phyloP scores from a whole-genome alignment of 108 stramenopile genomes.

The Skeletonema costatum region DNA sequence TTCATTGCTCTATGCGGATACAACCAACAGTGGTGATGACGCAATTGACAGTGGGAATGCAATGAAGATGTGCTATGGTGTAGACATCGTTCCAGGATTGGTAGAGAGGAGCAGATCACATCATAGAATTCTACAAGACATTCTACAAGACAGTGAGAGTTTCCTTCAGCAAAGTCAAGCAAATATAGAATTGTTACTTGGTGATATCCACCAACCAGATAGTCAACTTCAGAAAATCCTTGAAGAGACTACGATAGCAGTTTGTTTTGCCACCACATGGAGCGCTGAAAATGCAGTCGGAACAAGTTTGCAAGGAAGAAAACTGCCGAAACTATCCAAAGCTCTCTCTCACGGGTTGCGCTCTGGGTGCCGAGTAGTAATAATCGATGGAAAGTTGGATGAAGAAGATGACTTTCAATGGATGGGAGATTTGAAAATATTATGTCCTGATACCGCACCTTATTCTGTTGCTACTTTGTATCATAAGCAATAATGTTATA shows the following conservation, averaged over 20 bases:
- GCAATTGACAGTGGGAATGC: not conserved
- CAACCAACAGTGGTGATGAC: not conserved
- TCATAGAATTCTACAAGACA: constrained; percentile 5
- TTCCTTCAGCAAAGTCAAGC: not conserved
- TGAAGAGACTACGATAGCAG: constrained; percentile 32
- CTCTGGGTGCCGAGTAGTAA: constrained; percentile 25
- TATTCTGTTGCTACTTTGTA: constrained; percentile 50
- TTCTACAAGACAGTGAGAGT: constrained; percentile 6
- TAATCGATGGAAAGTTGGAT: constrained; percentile 40
- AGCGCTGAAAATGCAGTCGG: constrained; percentile 11
- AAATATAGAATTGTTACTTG: constrained; percentile 16
- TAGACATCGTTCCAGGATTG: constrained; percentile 43
- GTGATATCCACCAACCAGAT: constrained; percentile 20
- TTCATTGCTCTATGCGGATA: constrained; percentile 28
- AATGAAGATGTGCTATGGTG: constrained; percentile 18
- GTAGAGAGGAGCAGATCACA: constrained; percentile 24
- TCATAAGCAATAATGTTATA: constrained; percentile 1
- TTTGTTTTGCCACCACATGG: constrained; percentile 56
- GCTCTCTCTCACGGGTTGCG: constrained; percentile 11
- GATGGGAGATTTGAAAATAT: constrained; percentile 30
- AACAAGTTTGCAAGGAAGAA: constrained; percentile 20
- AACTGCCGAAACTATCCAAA: constrained; percentile 22
- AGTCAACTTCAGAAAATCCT: constrained; percentile 1
- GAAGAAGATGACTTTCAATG: constrained; percentile 24
- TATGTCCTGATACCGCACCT: constrained; percentile 47